phyloP scores from a whole-genome alignment of 1,139 yeast genomes.

The Taphrina confusa region DNA sequence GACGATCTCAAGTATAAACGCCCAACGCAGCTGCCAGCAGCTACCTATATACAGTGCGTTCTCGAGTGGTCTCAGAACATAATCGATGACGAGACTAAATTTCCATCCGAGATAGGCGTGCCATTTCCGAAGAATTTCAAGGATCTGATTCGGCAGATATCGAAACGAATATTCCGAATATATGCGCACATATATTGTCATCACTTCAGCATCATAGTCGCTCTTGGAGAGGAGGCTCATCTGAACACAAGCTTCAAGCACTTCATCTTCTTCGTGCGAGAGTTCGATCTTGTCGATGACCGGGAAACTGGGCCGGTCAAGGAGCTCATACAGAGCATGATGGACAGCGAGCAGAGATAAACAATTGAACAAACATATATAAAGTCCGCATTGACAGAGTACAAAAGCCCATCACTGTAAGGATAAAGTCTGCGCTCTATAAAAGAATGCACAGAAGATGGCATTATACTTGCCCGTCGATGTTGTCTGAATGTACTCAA shows the following conservation, averaged over 20 bases:
- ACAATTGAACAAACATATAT: no score
- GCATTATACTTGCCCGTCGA: no score
- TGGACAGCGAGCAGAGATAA: constrained; percentile 17
- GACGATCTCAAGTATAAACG: constrained; percentile 56
- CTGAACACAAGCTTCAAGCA: constrained; percentile 92
- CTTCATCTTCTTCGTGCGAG: constrained; percentile 81
- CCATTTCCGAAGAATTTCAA: constrained; percentile 61
- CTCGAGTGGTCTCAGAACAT: constrained; percentile 93
- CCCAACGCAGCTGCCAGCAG: constrained; percentile 82
- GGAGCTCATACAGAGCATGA: constrained; percentile 76
- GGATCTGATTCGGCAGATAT: constrained; percentile 75
- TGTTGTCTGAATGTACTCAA: no score
- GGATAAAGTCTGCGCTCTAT: no score
- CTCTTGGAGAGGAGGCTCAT: constrained; percentile 87
- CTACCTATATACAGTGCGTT: constrained; percentile 86
- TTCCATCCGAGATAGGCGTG: constrained; percentile 84
- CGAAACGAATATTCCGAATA: constrained; percentile 88
- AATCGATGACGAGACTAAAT: constrained; percentile 82
- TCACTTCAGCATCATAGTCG: constrained; percentile 92
- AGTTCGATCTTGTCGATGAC: constrained; percentile 69
- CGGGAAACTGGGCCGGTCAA: constrained; percentile 91
- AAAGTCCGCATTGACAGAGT: no score
- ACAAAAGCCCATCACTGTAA: no score
- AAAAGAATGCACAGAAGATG: no score
- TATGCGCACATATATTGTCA: constrained; percentile 98